Evolutionary conservation across 1,284 basidiomycete genomes (phyloP).

Genomic region (Neonothopanus nambi): DNA sequence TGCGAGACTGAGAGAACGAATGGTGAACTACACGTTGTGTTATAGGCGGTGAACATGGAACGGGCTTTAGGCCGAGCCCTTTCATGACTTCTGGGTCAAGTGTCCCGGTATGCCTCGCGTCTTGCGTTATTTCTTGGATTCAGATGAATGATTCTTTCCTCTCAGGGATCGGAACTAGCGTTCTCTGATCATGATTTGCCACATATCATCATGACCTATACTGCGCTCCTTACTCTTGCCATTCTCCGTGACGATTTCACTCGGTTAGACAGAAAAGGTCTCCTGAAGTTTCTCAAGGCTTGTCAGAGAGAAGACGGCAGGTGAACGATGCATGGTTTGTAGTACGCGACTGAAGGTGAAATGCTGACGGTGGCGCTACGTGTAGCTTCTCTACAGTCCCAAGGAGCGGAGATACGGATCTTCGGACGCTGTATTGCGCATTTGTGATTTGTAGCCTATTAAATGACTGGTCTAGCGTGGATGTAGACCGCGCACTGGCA

Average conservation of each 20-base stretch:
- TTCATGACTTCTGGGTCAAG: conserved; percentile 46
- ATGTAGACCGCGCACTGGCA: conserved; percentile 55
- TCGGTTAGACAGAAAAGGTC: conserved; percentile 61
- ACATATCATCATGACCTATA: conserved; percentile 93
- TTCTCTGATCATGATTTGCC: conserved; percentile 49
- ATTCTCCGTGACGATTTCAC: conserved; percentile 83
- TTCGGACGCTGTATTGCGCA: conserved; percentile 88
- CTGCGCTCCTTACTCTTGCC: conserved; percentile 77
- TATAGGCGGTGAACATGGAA: conserved; percentile 53
- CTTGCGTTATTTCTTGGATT: neutral
- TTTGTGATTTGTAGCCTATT: conserved; percentile 81
- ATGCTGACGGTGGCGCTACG: neutral
- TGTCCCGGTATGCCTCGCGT: neutral
- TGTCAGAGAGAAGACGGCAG: conserved; percentile 85
- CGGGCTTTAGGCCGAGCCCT: conserved; percentile 79
- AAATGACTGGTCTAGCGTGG: conserved; percentile 75
- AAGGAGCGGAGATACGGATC: conserved; percentile 65
- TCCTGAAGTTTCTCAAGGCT: conserved; percentile 61
- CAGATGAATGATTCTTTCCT: neutral
- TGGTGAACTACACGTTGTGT: too few species aligned
- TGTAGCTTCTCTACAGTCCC: conserved; percentile 78
- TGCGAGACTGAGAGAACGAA: neutral
- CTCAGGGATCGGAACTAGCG: conserved; percentile 2
- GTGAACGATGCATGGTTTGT: conserved; percentile 40
- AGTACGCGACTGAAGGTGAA: neutral